Conservation (phyloP, 805 yeast species). For the Spathaspora hagerdaliae region DNA sequence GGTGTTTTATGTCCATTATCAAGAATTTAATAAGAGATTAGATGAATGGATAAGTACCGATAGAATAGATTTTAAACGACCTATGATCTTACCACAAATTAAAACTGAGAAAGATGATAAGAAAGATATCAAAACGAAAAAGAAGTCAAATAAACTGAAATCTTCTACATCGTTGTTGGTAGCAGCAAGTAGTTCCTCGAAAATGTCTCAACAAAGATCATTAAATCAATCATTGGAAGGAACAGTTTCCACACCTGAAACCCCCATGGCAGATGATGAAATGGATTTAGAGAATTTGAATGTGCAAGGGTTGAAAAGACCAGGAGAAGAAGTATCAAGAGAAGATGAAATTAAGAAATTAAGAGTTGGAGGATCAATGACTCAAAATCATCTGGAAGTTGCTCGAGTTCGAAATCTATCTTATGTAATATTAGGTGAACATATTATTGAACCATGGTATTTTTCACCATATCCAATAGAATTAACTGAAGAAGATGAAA, state of each 20-base stretch:
- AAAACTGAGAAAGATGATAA: constrained; percentile 42
- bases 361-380: constrained; percentile 96
- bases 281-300: constrained; percentile 82
- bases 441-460: constrained; percentile 97
- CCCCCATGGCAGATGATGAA: constrained; percentile 47
- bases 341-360: constrained; percentile 91
- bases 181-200: constrained; percentile 12
- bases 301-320: constrained; percentile 72
- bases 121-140: constrained; percentile 22
- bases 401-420: constrained; percentile 85
- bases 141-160: constrained; percentile 15
- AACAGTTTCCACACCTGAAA: constrained; percentile 1
- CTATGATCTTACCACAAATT: constrained; percentile 68
- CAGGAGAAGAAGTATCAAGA: constrained; percentile 70
- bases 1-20: constrained; percentile 89
- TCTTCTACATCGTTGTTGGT: not conserved
- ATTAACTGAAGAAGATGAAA: constrained; percentile 83
- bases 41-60: constrained; percentile 89
- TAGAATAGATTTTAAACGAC: constrained; percentile 67
- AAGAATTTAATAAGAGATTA: constrained; percentile 88
- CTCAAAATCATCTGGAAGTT: constrained; percentile 80
- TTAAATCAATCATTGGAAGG: constrained; percentile 15
- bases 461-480: constrained; percentile 97
- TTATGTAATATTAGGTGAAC: constrained; percentile 79
- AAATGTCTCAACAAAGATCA: constrained; percentile 1